Conservation (phyloP, 176 grass and related monocot species). For the Ananas comosus region DNA sequence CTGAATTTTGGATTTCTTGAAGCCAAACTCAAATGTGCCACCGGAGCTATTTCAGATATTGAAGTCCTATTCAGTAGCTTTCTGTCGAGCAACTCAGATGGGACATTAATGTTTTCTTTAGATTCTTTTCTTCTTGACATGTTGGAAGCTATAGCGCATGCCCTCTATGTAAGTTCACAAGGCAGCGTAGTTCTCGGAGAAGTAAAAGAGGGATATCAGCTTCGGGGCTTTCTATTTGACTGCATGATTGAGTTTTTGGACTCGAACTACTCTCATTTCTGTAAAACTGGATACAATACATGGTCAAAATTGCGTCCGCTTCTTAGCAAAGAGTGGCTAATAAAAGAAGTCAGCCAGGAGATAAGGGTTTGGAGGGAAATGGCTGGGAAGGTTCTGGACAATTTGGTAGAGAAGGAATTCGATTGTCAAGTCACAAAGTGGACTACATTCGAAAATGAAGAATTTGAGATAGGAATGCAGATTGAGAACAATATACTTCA, state of each 20-base stretch:
- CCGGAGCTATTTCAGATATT: constrained; percentile 40
- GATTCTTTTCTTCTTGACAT: constrained; percentile 45
- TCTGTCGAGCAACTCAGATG: constrained; percentile 6
- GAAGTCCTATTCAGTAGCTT: constrained; percentile 34
- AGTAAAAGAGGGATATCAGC: constrained; percentile 25
- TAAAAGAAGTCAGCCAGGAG: constrained; percentile 30
- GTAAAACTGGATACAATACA: constrained; percentile 46
- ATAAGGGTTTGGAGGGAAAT: constrained; percentile 42
- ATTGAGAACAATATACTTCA: constrained; percentile 60
- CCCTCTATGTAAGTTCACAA: constrained; percentile 8
- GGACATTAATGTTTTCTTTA: constrained; percentile 5
- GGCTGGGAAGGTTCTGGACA: constrained; percentile 16
- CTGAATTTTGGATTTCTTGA: constrained; percentile 32
- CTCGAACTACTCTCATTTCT: constrained; percentile 39
- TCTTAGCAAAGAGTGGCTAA: constrained; percentile 35
- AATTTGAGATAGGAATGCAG: constrained; percentile 48
- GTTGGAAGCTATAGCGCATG: constrained; percentile 26
- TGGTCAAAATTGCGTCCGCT: constrained; percentile 26
- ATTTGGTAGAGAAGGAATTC: constrained; percentile 42
- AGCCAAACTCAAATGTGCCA: constrained; percentile 29
- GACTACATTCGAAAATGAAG: constrained; percentile 29
- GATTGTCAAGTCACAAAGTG: constrained; percentile 25
- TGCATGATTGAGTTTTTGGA: constrained; percentile 66
- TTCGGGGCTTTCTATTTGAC: constrained; percentile 56
- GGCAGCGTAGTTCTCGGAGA: constrained; percentile 11